A percentile compares a stretch with the other conserved stretches of the same genome.
These are phyloP conservation scores for Fusarium nygamai DNA, from an alignment of 2,329 filamentous ascomycete species.

Conservation along the genomic window DNA sequence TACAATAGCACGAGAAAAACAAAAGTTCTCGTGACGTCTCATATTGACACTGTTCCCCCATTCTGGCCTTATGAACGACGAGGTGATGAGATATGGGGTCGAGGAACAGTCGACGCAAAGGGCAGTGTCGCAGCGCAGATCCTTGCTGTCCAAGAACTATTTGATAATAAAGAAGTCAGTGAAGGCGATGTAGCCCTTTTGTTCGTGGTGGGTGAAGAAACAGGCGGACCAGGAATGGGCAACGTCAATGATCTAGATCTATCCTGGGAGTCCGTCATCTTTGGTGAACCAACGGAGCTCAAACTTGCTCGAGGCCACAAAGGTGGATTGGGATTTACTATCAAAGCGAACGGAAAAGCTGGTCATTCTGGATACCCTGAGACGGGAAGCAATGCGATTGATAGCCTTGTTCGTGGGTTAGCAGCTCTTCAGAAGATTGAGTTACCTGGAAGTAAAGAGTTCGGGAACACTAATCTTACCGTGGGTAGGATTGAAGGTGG, in stretches of 20 bases:
- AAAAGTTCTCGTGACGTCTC: not conserved
- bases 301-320: conserved; percentile 3
- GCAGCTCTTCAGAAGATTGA: not conserved
- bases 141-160: not conserved
- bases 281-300: conserved; percentile 7
- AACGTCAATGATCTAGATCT: not conserved
- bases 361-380: conserved; percentile 9
- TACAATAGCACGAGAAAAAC: not conserved
- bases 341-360: not conserved
- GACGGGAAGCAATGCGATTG: conserved; percentile 2
- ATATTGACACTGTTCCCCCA: conserved; percentile 2
- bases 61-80: conserved; percentile 9
- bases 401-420: not conserved
- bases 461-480: not conserved
- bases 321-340: not conserved
- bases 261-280: conserved; percentile 5
- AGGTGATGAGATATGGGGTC: conserved; percentile 8
- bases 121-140: not conserved
- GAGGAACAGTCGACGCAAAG: conserved; percentile 1
- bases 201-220: not conserved
- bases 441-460: not conserved
- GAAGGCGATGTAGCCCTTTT: not conserved
- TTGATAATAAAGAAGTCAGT: fast-evolving
- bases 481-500: conserved; percentile 3
- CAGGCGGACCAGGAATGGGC: not conserved